Conservation (phyloP, 2,329 filamentous ascomycete genomes). For the Fusarium pilosicola region DNA sequence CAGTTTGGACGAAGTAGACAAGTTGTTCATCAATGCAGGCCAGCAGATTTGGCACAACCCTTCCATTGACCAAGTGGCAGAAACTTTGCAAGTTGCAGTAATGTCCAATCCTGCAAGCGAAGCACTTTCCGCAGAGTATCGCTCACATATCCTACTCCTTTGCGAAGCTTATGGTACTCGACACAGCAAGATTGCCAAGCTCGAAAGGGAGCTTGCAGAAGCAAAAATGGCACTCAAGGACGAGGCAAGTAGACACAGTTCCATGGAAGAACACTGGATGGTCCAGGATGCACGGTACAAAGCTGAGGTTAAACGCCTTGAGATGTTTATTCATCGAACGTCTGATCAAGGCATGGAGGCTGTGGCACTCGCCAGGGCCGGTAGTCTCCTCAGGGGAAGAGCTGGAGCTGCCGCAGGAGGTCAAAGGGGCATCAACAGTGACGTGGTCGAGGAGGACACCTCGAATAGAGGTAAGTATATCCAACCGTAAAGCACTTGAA, state of each 20-base stretch:
- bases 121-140: constrained; percentile 54
- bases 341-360: constrained; percentile 56
- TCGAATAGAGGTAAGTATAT: constrained; percentile 8
- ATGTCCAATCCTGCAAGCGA: constrained; percentile 50
- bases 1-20: constrained; percentile 23
- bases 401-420: neutral
- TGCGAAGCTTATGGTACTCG: constrained; percentile 50
- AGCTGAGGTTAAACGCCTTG: constrained; percentile 47
- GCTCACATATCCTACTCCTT: constrained; percentile 53
- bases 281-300: constrained; percentile 39
- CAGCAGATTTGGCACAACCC: constrained; percentile 53
- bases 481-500: neutral
- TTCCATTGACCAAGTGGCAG: constrained; percentile 56
- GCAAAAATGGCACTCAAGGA: constrained; percentile 46
- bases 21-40: constrained; percentile 21
- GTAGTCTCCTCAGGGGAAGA: constrained; percentile 48
- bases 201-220: constrained; percentile 50
- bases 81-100: constrained; percentile 54
- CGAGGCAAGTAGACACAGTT: constrained; percentile 50
- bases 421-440: neutral
- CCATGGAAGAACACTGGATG: constrained; percentile 36
- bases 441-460: neutral
- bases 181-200: constrained; percentile 46
- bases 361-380: constrained; percentile 56
- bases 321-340: constrained; percentile 48